phyloP scores from a whole-genome alignment of 2,329 filamentous ascomycete genomes.

The Trichoderma lentiforme region DNA sequence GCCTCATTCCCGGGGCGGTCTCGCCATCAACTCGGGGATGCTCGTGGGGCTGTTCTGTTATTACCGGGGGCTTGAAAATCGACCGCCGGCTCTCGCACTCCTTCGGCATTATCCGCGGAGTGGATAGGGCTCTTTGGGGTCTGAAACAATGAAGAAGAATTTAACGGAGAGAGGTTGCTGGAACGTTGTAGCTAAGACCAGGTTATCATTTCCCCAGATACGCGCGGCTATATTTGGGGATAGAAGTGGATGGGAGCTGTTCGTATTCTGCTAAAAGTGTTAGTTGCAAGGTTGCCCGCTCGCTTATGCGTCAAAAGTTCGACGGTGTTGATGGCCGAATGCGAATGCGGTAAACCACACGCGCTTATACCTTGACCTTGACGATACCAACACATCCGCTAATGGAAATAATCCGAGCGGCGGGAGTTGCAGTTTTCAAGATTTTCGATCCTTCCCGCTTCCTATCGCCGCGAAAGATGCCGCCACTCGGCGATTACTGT shows the following conservation, averaged over 20 bases:
- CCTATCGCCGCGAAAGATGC: not conserved
- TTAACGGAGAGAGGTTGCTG: not conserved
- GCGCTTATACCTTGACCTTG: not conserved
- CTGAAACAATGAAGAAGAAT: not conserved
- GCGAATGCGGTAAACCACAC: not conserved
- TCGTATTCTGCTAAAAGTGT: not conserved
- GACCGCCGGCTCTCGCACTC: not conserved
- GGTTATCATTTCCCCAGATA: not conserved
- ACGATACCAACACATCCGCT: not conserved
- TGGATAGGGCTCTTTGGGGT: not conserved
- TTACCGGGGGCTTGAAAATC: not conserved
- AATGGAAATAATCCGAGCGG: not conserved
- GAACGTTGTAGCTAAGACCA: not conserved
- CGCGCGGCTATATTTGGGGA: not conserved
- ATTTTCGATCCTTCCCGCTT: not conserved
- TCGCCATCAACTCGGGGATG: constrained; percentile 14
- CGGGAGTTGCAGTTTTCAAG: not conserved
- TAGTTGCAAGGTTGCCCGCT: not conserved
- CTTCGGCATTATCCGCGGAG: constrained; percentile 6
- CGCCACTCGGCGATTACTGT: not conserved
- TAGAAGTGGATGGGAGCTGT: not conserved
- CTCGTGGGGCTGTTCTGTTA: not conserved
- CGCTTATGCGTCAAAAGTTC: not conserved
- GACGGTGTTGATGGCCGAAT: not conserved
- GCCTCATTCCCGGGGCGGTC: not conserved